Evolutionary conservation across 345 rosid genomes (phyloP), one percentile per base, ranked within the genome.

Genomic region (Eucalyptus pauciflora): DNA sequence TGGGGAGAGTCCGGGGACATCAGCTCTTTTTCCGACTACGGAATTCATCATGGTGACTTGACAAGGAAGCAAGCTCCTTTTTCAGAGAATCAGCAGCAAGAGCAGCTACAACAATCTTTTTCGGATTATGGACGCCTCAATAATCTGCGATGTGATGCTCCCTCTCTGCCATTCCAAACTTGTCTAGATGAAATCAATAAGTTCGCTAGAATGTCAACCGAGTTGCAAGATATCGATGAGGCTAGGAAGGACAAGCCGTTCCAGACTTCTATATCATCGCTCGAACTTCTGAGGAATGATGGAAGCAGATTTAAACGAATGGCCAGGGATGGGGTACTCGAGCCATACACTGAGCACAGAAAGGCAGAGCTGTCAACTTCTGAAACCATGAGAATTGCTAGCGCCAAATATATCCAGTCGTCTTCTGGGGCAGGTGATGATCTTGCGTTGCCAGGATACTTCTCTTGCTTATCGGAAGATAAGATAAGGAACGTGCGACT

Each of bases 201-300:
- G 92, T 86, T 87, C 62, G 86, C 71, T 29, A 88, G 88, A 71
- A n/a, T 58, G 2, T 85, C 50, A 5, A 79, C 50, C 18, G 24
- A 33, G 81, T 64, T 25, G 86, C 86, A 88, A 37, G 50, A 89
- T 50, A 88, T 80, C 4, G 2, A 50, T 41, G 76, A 86, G 50
- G 43, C 46, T 6, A 67, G 79, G 87, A 89, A 85, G 86, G 88
- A 52, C 41, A 89, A 88, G 33, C 85, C 76, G 3, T 16, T 86
- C 50, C 54, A 86, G 58, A 62, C 17, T 89, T 86, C 91, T 18
- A 69, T 89, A 85, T 76, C 95, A 5, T 93, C 93, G 12, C 89
- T 93, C 4, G 92, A 92, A 88, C 87, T 94, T 33, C 91, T 93
- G 5, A 89, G 91, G 83, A 91, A 71, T 24, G 86, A 88, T 79